Conservation (phyloP, 2,329 filamentous ascomycete species). For the Magnaporthales sp. region DNA sequence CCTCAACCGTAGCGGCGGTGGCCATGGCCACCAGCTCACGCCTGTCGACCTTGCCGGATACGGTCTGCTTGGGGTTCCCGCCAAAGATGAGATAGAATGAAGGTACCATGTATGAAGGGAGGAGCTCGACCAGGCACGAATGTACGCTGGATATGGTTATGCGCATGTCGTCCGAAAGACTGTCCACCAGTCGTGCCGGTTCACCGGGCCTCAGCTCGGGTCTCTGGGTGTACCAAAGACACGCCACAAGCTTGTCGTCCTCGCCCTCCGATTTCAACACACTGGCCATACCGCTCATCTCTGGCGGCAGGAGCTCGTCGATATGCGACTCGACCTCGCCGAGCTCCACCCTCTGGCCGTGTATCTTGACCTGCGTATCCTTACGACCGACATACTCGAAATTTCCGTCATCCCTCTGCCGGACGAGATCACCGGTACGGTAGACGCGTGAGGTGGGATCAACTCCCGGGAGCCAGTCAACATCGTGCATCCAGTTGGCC, state of each 20-base stretch:
- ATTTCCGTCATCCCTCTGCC: not conserved
- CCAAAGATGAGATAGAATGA: not conserved
- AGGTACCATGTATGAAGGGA: not conserved
- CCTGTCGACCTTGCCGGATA: not conserved
- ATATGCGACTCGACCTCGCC: constrained; percentile 5
- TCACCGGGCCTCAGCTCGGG: not conserved
- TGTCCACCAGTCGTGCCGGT: not conserved
- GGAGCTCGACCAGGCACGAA: not conserved
- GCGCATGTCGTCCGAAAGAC: not conserved
- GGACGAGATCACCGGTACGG: constrained; percentile 4
- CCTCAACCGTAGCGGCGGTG: not conserved
- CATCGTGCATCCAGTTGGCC: not conserved
- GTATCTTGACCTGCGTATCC: constrained; percentile 3
- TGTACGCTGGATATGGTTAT: not conserved
- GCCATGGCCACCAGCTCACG: not conserved
- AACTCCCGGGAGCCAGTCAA: not conserved
- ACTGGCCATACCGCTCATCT: not conserved
- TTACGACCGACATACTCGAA: not conserved
- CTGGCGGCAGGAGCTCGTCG: not conserved
- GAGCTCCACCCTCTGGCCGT: constrained; percentile 3
- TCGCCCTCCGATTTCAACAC: not conserved
- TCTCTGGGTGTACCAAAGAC: not conserved
- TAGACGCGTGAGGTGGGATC: not conserved
- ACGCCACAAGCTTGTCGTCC: not conserved
- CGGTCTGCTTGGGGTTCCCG: not conserved